Evolutionary conservation across 176 grass and related monocot genomes (phyloP).

Genomic region (Pontederia crassipes): DNA sequence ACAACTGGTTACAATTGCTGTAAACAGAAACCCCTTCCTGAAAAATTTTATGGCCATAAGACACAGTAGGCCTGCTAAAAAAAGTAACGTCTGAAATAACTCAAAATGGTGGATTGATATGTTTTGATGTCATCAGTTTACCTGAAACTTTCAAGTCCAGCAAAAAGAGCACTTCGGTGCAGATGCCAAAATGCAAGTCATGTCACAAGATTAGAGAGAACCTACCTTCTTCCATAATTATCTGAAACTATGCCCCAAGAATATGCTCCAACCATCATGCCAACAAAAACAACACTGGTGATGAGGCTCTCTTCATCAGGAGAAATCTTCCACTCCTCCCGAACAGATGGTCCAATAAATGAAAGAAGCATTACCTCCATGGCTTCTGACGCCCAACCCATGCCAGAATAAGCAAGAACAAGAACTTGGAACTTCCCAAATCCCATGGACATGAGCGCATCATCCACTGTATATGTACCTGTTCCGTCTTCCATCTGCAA

Average conservation of each 20-base stretch:
- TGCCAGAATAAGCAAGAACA: slow-evolving; percentile 80
- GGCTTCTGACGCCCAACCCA: slow-evolving; percentile 92
- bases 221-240: slow-evolving; percentile 77
- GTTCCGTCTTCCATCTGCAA: slow-evolving; percentile 60
- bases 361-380: slow-evolving; percentile 99
- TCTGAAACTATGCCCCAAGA: slow-evolving; percentile 93
- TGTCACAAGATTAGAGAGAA: slow-evolving; percentile 4
- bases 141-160: no score
- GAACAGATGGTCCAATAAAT: slow-evolving; percentile 84
- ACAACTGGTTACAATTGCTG: slow-evolving; percentile 63
- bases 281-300: slow-evolving; percentile 87
- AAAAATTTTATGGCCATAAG: not conserved
- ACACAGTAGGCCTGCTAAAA: no score
- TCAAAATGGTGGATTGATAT: no score
- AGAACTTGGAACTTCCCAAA: slow-evolving; percentile 90
- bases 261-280: slow-evolving; percentile 88
- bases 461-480: slow-evolving; percentile 78
- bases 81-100: no score
- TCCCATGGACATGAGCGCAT: slow-evolving; percentile 69
- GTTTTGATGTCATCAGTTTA: no score
- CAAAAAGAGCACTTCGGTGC: no score
- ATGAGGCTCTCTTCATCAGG: slow-evolving; percentile 75
- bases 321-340: slow-evolving; percentile 74
- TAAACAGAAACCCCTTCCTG: slow-evolving; percentile 94
- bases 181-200: no score